Evolutionary conservation across 352 stramenopile genomes (phyloP), one percentile per base, ranked within the genome.

Genomic region (Phytophthora aleatoria): DNA sequence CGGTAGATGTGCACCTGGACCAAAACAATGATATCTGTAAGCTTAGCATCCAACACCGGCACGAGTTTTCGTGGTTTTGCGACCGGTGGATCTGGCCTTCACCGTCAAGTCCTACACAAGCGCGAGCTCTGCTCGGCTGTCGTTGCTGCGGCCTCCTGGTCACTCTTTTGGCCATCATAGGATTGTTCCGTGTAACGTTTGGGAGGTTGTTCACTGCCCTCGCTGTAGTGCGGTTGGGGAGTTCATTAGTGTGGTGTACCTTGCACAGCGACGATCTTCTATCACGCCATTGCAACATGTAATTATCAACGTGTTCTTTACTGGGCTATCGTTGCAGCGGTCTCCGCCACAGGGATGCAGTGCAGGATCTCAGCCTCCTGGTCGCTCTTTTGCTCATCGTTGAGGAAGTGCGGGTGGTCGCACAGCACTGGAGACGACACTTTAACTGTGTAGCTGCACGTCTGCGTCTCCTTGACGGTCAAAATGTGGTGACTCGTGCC

Each of bases 361-460:
- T 95, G 87, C 50, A 95, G 64, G 12, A 90, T 62, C 57, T 92
- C 73, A 0, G 82, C 62, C 7, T 76, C 61, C 11, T 81, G 72
- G 30, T 84, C 78, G 50, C 69, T 79, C 28, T 77, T 85, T 28
- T 79, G 71, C 53, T 91, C 80, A 41, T 91, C 80, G 31, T 77
- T 90, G 52, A 90, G 67, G 59, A 95, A 95, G 48, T 95, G 82
- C 53, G 87, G 87, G 63, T 95, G 87, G 50, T 91, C 78, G 45
- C 87, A 95, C 31, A 95, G 67, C 49, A 81, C 71, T 0, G 87
- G 81, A 6, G 83, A 79, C 11, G 84, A 91, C 45, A 95, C 77
- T 58, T 95, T 93, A 52, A 95, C 74, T 52, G 83, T 84, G 64
- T 95, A 95, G 43, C 59, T 64, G 62, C 87, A 95, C n/a, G 87